Conservation (phyloP, 345 rosid species). For the Excoecaria cochinchinensis region DNA sequence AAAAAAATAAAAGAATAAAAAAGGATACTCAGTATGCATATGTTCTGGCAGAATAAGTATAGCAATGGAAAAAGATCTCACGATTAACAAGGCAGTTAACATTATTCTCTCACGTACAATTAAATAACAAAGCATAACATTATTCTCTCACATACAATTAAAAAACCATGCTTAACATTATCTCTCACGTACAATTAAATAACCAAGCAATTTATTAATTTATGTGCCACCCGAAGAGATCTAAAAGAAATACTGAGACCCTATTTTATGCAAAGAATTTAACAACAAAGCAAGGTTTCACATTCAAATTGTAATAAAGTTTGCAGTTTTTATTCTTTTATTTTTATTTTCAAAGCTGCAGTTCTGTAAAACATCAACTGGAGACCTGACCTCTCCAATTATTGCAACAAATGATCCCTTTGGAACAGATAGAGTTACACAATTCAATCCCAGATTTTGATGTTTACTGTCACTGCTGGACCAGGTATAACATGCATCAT, state of each 20-base stretch:
- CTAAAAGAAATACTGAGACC: background rate
- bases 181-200: background rate
- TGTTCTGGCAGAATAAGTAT: too few relatives aligned
- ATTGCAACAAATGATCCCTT: conserved; percentile 68
- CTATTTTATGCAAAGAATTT: background rate
- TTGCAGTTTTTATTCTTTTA: background rate
- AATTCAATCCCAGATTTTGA: conserved; percentile 50
- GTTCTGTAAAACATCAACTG: background rate
- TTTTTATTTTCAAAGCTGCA: background rate
- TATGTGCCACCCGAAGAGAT: background rate
- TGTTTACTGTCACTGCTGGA: conserved; percentile 45
- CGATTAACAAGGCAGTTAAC: background rate
- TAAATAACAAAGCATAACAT: too few relatives aligned
- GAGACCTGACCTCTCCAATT: conserved; percentile 70
- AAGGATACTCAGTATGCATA: background rate
- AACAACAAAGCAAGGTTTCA: background rate
- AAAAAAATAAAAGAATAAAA: background rate
- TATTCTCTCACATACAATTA: too few relatives aligned
- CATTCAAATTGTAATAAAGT: background rate
- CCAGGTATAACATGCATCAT: conserved; percentile 76
- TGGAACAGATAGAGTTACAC: conserved; percentile 54
- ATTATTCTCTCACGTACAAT: too few relatives aligned
- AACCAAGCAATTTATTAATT: background rate
- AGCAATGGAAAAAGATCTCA: background rate
- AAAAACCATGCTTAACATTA: too few relatives aligned